A percentile compares a stretch with the other conserved stretches of the same genome.
Evolutionary conservation across 345 rosid species (phyloP).

Genomic region (Diplotaxis tenuifolia): DNA sequence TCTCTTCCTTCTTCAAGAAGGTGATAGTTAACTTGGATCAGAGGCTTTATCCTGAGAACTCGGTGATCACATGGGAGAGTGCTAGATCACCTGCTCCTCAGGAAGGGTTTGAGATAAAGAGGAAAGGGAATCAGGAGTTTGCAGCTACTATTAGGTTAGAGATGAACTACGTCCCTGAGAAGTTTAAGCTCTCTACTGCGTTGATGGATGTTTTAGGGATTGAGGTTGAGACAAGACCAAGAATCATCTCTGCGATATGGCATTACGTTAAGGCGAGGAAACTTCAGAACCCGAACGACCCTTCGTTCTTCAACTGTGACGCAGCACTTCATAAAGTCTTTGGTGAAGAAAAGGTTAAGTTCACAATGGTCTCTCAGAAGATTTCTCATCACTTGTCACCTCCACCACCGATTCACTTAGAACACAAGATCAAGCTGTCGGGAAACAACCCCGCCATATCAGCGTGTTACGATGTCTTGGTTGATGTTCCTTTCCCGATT

Average conservation of each 20-base stretch:
- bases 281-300: slow-evolving; percentile 84
- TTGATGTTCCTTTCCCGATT: slow-evolving; percentile 90
- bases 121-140: slow-evolving; percentile 94
- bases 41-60: slow-evolving; percentile 89
- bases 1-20: slow-evolving; percentile 91
- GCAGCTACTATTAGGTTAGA: slow-evolving; percentile 74
- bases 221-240: slow-evolving; percentile 92
- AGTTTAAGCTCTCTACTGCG: slow-evolving; percentile 86
- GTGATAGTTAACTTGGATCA: slow-evolving; percentile 86
- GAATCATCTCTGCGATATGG: slow-evolving; percentile 98
- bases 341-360: slow-evolving; percentile 84
- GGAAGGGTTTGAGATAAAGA: slow-evolving; percentile 98
- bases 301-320: slow-evolving; percentile 82
- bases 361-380: slow-evolving; percentile 87
- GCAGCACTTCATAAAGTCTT: slow-evolving; percentile 85
- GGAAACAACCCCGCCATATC: slow-evolving; percentile 80
- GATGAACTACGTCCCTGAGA: slow-evolving; percentile 90
- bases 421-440: slow-evolving; percentile 86
- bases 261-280: slow-evolving; percentile 98
- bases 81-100: slow-evolving; percentile 90
- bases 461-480: slow-evolving; percentile 93
- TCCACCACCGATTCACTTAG: slow-evolving; percentile 91
- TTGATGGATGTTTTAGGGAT: slow-evolving; percentile 94
- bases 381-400: slow-evolving; percentile 75
- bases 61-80: slow-evolving; percentile 84